A percentile compares a stretch with the other conserved stretches of the same genome.
phyloP scores from a whole-genome alignment of 176 grass and related monocot species.

The Coix lacrymajobi region DNA sequence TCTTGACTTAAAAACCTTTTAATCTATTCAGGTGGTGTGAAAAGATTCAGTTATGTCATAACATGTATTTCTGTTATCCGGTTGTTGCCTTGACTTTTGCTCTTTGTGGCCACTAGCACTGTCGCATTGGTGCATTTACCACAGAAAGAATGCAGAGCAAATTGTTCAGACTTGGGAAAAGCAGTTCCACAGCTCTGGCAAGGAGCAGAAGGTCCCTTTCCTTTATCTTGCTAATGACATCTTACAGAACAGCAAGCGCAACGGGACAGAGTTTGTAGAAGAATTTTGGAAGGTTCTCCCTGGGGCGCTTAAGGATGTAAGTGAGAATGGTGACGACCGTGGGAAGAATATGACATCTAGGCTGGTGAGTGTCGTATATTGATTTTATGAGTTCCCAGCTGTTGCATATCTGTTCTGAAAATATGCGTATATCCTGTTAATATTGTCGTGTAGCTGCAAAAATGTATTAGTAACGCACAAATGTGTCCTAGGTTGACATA shows the following conservation, averaged over 20 bases:
- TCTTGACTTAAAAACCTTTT: constrained; percentile 11
- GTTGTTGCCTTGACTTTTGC: constrained; percentile 57
- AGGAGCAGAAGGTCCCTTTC: constrained; percentile 68
- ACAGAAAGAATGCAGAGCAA: constrained; percentile 86
- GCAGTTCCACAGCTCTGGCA: constrained; percentile 77
- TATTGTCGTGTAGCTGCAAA: background rate
- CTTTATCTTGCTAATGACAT: constrained; percentile 98
- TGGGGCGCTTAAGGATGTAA: constrained; percentile 67
- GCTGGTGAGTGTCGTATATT: constrained; percentile 50
- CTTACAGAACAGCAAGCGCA: constrained; percentile 92
- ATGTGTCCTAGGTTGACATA: constrained; percentile 70
- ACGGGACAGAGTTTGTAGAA: constrained; percentile 92
- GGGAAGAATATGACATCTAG: constrained; percentile 70
- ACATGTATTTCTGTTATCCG: background rate
- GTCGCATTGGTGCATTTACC: constrained; percentile 99
- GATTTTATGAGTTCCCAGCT: background rate
- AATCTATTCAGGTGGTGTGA: background rate
- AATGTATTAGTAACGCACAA: background rate
- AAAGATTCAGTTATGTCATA: constrained; percentile 1
- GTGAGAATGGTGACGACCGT: constrained; percentile 68
- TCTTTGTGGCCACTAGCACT: constrained; percentile 52
- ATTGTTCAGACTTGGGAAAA: constrained; percentile 93
- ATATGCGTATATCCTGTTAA: background rate
- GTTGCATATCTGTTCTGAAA: constrained; percentile 11
- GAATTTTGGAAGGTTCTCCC: constrained; percentile 99